Percentiles rank a stretch among this genome's conserved stretches.
Conservation (phyloP, 305 asterid genomes). For the Caryopteris hybrid region DNA sequence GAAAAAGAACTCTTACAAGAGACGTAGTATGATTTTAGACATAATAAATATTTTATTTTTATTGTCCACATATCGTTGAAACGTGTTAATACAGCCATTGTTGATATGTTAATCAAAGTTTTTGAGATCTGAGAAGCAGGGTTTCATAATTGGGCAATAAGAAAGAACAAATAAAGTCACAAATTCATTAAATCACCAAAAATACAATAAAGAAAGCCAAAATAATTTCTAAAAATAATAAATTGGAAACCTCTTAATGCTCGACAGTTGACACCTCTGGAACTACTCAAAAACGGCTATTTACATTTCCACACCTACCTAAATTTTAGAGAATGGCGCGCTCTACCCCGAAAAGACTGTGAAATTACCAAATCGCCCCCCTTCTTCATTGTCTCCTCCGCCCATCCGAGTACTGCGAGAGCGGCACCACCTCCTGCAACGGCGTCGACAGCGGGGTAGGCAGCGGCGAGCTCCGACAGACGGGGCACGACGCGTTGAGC, state of each 20-base stretch:
- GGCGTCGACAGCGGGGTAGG: slow-evolving; percentile 96
- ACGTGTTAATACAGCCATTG: too few species aligned
- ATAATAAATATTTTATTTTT: too few species aligned
- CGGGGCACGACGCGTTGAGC: slow-evolving; percentile 80
- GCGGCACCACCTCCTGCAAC: slow-evolving; percentile 91
- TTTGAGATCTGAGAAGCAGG: too few species aligned
- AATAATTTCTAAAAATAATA: background rate
- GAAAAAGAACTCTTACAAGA: too few species aligned
- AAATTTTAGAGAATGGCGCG: slow-evolving; percentile 3
- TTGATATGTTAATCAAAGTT: too few species aligned
- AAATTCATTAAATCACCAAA: background rate
- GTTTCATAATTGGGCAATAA: too few species aligned
- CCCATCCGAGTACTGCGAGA: slow-evolving; percentile 82
- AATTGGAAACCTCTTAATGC: background rate
- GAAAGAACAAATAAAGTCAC: background rate
- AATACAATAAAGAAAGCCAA: background rate
- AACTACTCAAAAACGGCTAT: slow-evolving; percentile 6
- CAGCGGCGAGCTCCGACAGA: slow-evolving; percentile 84
- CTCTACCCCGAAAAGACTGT: background rate
- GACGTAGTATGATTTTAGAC: too few species aligned
- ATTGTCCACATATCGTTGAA: too few species aligned
- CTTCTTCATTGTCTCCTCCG: slow-evolving; percentile 51
- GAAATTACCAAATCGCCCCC: background rate
- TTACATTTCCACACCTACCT: slow-evolving; percentile 13
- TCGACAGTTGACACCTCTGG: background rate